Base-by-base conservation (phyloP, 164 flowering plant genomes). In the Umbilicus rupestris region DNA sequence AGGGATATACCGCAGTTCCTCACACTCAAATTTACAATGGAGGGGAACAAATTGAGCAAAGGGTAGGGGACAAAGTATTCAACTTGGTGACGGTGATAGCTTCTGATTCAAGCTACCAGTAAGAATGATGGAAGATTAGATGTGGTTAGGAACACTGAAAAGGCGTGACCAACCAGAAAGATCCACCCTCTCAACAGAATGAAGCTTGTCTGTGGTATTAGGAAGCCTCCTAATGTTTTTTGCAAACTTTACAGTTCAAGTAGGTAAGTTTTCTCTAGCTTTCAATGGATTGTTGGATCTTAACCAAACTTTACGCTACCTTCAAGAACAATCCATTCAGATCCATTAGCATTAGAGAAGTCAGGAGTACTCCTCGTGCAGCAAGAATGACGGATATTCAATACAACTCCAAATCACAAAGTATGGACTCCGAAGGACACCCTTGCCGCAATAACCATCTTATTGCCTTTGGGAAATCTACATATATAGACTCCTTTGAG, bases 381-480 rank as follows among this genome's bases (percentile, higher is more conserved):
- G 2, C 2, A 28, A 15, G 60, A 55, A 55, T 55, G 29, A 55
- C 60, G 28, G 35, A 55, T 33, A 55, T 55, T 14, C 8, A 55
- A 55, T 55, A 55, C 12, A 55, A 33, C 11, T 55, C 60, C 60
- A 55, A 26, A 55, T 55, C 19, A 17, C 28, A 7, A 1, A 33
- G 60, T 28, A 55, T 12, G 33, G 29, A 28, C 5, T 55, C 60
- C 33, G 28, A 28, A 15, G 31, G 60, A 28, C 17, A 55, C 7
- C 60, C 60, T 55, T 16, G 33, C 60, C 60, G 28, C 1, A 3
- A 28, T 15, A 55, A 55, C 35, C 60, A 55, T 55, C 28, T 55
- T 55, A 55, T 28, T 55, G 19, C 33, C 60, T 55, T 55, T 3
- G 60, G 60, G n/a, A 55, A 55, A 55, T 55, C 60, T 11, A 16